These are phyloP conservation scores for Pyricularia sp. DNA, from an alignment of 2,329 filamentous ascomycete species.

Conservation along the genomic window DNA sequence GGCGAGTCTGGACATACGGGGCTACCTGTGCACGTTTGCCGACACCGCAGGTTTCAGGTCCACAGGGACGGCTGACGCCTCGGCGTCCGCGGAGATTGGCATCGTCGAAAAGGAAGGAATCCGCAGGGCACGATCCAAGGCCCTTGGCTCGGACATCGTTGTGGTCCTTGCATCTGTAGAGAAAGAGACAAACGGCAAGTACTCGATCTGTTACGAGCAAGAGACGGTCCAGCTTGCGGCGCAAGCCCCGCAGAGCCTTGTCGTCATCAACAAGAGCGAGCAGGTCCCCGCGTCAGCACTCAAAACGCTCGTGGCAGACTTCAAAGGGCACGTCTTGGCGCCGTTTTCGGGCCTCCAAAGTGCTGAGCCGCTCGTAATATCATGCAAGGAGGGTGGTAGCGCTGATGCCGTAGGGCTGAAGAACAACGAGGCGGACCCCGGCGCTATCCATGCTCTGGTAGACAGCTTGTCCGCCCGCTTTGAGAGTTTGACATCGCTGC, in stretches of 20 bases:
- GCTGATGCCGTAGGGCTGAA: conserved; percentile 4
- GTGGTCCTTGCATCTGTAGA: conserved; percentile 74
- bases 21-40: conserved; percentile 87
- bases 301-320: conserved; percentile 26
- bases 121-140: conserved; percentile 70
- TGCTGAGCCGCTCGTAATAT: conserved; percentile 48
- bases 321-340: conserved; percentile 20
- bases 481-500: conserved; percentile 58
- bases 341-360: conserved; percentile 28
- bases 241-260: conserved; percentile 35
- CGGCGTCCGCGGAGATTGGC: conserved; percentile 41
- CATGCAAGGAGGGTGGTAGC: conserved; percentile 51
- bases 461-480: conserved; percentile 60
- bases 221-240: conserved; percentile 47
- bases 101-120: conserved; percentile 85
- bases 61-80: neutral
- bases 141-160: conserved; percentile 75
- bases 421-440: conserved; percentile 35
- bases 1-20: conserved; percentile 77
- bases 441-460: conserved; percentile 61
- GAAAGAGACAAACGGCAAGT: conserved; percentile 16
- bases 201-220: conserved; percentile 39
- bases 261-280: conserved; percentile 58
- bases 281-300: conserved; percentile 24
- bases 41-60: conserved; percentile 85